These are phyloP conservation scores for Xylaria palmicola DNA, from an alignment of 495 filamentous ascomycete genomes.

Conservation along the genomic window DNA sequence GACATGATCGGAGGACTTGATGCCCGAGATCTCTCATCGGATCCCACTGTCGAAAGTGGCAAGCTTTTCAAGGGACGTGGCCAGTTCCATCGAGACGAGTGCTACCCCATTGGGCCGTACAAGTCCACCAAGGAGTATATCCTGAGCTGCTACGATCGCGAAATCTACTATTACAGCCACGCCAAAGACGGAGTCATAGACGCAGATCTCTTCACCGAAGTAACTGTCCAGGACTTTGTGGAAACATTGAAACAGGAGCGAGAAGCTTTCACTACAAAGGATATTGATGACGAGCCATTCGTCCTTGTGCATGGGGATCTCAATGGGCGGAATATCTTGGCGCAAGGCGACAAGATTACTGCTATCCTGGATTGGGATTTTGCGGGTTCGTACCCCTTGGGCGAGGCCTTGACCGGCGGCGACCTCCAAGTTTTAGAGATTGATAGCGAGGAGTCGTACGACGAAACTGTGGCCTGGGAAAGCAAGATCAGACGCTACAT, in stretches of 20 bases:
- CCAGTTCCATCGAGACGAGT: constrained; percentile 1
- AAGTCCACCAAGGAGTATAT: background rate
- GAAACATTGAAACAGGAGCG: background rate
- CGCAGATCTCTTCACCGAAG: background rate
- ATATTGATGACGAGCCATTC: background rate
- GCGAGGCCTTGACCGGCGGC: background rate
- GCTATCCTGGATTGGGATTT: constrained; percentile 3
- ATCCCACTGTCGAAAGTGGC: background rate
- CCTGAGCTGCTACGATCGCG: background rate
- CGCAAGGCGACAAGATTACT: background rate
- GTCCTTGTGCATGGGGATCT: background rate
- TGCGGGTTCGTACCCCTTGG: background rate
- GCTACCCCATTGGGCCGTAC: background rate
- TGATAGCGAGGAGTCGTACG: background rate
- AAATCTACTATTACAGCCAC: background rate
- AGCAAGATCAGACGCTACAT: background rate
- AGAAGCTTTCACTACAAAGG: background rate
- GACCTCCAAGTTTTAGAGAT: background rate
- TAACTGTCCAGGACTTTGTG: background rate
- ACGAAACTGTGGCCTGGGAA: background rate
- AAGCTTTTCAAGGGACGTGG: constrained; percentile 2
- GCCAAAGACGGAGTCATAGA: background rate
- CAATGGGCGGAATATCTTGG: background rate
- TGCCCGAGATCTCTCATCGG: background rate
- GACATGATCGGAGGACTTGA: constrained; percentile 2